Evolutionary conservation across 495 filamentous ascomycete species (phyloP).

Genomic region (Cryomyces minteri): DNA sequence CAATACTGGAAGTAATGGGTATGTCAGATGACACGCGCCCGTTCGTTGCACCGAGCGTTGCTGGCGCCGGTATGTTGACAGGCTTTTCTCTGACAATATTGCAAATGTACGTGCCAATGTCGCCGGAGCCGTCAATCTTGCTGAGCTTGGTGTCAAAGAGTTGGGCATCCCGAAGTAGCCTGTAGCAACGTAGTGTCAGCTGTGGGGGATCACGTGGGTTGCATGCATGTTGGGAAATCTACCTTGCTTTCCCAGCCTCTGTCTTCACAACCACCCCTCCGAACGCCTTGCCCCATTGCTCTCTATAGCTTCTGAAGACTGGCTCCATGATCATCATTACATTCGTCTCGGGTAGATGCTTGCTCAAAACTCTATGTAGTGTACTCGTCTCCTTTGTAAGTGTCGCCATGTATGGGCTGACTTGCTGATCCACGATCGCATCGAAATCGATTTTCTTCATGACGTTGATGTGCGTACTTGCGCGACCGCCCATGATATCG

Average conservation of each 20-base stretch:
- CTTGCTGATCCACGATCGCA: slow-evolving; percentile 16
- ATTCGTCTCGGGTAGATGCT: slow-evolving; percentile 62
- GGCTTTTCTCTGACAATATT: slow-evolving; percentile 33
- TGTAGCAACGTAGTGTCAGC: slow-evolving; percentile 15
- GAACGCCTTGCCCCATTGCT: slow-evolving; percentile 64
- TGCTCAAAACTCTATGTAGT: slow-evolving; percentile 71
- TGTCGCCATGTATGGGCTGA: slow-evolving; percentile 77
- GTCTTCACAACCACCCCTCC: slow-evolving; percentile 44
- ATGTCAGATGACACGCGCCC: no score
- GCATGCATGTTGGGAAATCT: slow-evolving; percentile 12
- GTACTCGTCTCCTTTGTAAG: slow-evolving; percentile 77
- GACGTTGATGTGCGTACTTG: slow-evolving; percentile 46
- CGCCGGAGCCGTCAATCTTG: slow-evolving; percentile 64
- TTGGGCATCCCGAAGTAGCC: slow-evolving; percentile 65
- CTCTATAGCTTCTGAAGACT: slow-evolving; percentile 73
- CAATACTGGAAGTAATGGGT: no score
- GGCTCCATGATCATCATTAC: slow-evolving; percentile 77
- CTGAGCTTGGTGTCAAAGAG: slow-evolving; percentile 54
- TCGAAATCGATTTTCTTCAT: slow-evolving; percentile 72
- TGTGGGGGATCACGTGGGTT: not conserved
- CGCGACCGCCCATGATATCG: slow-evolving; percentile 81
- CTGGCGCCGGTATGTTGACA: not conserved
- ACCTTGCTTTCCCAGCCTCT: slow-evolving; percentile 56
- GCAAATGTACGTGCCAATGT: slow-evolving; percentile 47
- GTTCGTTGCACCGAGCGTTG: no score